Evolutionary conservation across 768 basidiomycete genomes (phyloP), one percentile per base, ranked within the genome.

Genomic region (Lanmaoa rubissima): DNA sequence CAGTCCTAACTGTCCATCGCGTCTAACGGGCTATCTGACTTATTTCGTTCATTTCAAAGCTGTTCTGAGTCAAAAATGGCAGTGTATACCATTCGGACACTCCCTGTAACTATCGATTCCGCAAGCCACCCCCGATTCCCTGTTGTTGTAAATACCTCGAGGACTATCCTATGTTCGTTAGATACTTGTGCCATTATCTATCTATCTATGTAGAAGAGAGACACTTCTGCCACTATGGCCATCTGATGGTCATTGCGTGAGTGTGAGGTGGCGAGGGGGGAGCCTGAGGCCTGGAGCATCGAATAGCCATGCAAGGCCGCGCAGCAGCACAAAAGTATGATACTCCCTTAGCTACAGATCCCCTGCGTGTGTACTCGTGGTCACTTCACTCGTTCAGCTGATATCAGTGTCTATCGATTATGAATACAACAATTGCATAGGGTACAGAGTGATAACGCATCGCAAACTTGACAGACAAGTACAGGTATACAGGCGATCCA

Each of bases 1-100:
- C 92, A n/a, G 74, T 94, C 32, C 75, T 93, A 41, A 92, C 87
- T 5, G 84, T 92, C 47, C 61, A 64, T 32, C 80, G 85, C 21
- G 69, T 79, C 26, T 81, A 60, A 69, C 26, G 17, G 13, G 16
- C 8, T 12, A 53, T 51, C 28, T 38, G 14, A 32, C 24, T 42
- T 48, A 32, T 31, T 47, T 51, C 26, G 28, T 36, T 17, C 40
- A 35, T 17, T 39, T 19, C 17, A n/a, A 41, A 10, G 34, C 34
- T 19, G 45, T 45, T n/a, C 31, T 42, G 19, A 31, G 24, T 49
- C 26, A 24, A 41, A 55, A 39, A 42, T 52, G 43, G 50, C 41
- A 16, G 51, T 68, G 50, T 51, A 66, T 66, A 60, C 55, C 58
- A 54, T 53, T 31, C 16, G 39, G 51, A 58, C 38, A 28, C 51